A percentile compares a stretch with the other conserved stretches of the same genome.
These are phyloP conservation scores for Mercurialis annua DNA, from an alignment of 345 rosid genomes.

Conservation along the genomic window DNA sequence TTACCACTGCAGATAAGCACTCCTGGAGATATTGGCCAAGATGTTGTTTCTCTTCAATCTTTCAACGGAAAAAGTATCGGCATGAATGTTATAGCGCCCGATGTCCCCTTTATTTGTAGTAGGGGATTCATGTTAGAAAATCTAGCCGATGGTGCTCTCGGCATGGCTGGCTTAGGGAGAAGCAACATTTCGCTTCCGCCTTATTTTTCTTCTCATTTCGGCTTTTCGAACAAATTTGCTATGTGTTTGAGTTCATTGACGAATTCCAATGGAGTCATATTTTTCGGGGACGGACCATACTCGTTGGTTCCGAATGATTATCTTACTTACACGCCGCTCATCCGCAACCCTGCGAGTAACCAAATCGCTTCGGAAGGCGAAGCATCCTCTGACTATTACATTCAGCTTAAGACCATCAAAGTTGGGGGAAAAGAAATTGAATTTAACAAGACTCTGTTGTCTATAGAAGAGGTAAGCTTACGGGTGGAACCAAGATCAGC, in stretches of 20 bases:
- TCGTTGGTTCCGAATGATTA: not conserved
- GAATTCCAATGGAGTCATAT: not conserved
- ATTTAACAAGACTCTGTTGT: not conserved
- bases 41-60: slow-evolving; percentile 11
- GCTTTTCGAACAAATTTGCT: slow-evolving; percentile 17
- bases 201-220: slow-evolving; percentile 11
- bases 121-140: not conserved
- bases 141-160: slow-evolving; percentile 18
- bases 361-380: not conserved
- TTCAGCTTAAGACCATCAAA: slow-evolving; percentile 13
- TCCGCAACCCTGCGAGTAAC: slow-evolving; percentile 12
- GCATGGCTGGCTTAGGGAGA: slow-evolving; percentile 24
- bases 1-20: too few relatives aligned
- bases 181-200: slow-evolving; percentile 15
- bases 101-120: not conserved
- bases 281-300: slow-evolving; percentile 10
- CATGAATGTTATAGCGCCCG: not conserved
- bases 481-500: slow-evolving; percentile 27
- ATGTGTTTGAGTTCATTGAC: slow-evolving; percentile 14
- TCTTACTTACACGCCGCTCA: slow-evolving; percentile 12
- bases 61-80: slow-evolving; percentile 5
- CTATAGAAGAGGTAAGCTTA: slow-evolving; percentile 11
- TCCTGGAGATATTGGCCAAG: slow-evolving; percentile 12
- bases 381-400: slow-evolving; percentile 18
- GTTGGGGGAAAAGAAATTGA: slow-evolving; percentile 13